These are phyloP conservation scores for Lophiostoma macrostomum DNA, from an alignment of 495 filamentous ascomycete species.

Conservation along the genomic window DNA sequence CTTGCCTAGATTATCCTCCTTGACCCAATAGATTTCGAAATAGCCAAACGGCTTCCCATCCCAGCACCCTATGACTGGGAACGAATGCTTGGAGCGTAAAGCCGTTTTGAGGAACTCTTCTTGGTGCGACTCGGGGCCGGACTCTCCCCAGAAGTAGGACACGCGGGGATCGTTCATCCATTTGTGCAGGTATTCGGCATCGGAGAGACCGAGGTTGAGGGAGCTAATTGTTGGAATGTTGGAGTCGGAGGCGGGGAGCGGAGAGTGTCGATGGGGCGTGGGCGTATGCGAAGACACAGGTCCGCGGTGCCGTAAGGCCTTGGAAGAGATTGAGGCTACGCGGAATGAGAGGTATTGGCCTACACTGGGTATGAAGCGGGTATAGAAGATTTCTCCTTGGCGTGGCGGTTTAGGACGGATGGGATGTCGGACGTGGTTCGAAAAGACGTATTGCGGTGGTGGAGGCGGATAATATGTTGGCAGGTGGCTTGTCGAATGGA, in stretches of 20 bases:
- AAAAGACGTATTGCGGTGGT: conserved; percentile 76
- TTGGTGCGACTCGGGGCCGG: conserved; percentile 59
- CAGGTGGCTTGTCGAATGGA: conserved; percentile 72
- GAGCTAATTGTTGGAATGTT: conserved; percentile 39
- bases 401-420: conserved; percentile 83
- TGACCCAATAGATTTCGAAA: conserved; percentile 98
- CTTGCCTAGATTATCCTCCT: conserved; percentile 77
- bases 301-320: conserved; percentile 53
- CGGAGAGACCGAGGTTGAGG: conserved; percentile 42
- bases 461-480: conserved; percentile 88
- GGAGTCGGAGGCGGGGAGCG: conserved; percentile 35
- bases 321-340: conserved; percentile 60
- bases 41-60: conserved; percentile 95
- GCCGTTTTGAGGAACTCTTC: conserved; percentile 65
- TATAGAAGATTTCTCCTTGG: conserved; percentile 86
- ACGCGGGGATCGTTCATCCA: conserved; percentile 94
- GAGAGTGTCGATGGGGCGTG: conserved; percentile 33
- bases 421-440: conserved; percentile 77
- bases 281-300: conserved; percentile 41
- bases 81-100: conserved; percentile 67
- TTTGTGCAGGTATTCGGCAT: conserved; percentile 72
- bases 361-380: conserved; percentile 76
- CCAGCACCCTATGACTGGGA: conserved; percentile 92
- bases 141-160: conserved; percentile 73
- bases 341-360: conserved; percentile 87